Evolutionary conservation across 2,329 filamentous ascomycete species (phyloP).

Genomic region (Fusarium equiseti): DNA sequence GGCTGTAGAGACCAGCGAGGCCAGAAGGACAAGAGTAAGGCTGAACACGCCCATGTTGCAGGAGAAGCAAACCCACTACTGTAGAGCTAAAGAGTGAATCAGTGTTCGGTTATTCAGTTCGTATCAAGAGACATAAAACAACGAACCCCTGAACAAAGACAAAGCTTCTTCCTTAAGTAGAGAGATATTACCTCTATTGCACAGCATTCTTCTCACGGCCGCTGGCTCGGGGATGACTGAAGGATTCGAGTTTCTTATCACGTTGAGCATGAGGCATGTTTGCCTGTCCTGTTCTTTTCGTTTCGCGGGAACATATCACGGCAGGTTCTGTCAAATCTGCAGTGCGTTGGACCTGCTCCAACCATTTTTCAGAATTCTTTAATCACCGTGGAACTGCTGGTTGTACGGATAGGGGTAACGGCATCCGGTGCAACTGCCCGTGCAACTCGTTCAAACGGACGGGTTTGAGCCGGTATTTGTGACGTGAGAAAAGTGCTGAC

Average conservation of each 20-base stretch:
- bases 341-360: slow-evolving; percentile 8
- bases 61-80: slow-evolving; percentile 4
- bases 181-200: slow-evolving; percentile 15
- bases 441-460: slow-evolving; percentile 22
- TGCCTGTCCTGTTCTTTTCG: slow-evolving; percentile 17
- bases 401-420: slow-evolving; percentile 33
- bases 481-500: slow-evolving; percentile 3
- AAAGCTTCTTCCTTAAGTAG: slow-evolving; percentile 32
- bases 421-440: slow-evolving; percentile 30
- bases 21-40: slow-evolving; percentile 29
- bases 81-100: slow-evolving; percentile 34
- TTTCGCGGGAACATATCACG: slow-evolving; percentile 18
- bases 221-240: slow-evolving; percentile 17
- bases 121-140: slow-evolving; percentile 9
- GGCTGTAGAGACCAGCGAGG: slow-evolving; percentile 6
- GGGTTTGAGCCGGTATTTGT: slow-evolving; percentile 27
- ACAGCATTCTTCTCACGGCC: slow-evolving; percentile 14
- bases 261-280: slow-evolving; percentile 27
- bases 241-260: slow-evolving; percentile 29
- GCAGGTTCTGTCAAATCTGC: slow-evolving; percentile 24
- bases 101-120: slow-evolving; percentile 18
- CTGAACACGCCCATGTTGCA: slow-evolving; percentile 38
- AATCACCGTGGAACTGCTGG: slow-evolving; percentile 14
- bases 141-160: not conserved
- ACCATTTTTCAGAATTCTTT: not conserved